phyloP scores from a whole-genome alignment of 805 yeast genomes.

The Kregervanrija pseudodelftensis region DNA sequence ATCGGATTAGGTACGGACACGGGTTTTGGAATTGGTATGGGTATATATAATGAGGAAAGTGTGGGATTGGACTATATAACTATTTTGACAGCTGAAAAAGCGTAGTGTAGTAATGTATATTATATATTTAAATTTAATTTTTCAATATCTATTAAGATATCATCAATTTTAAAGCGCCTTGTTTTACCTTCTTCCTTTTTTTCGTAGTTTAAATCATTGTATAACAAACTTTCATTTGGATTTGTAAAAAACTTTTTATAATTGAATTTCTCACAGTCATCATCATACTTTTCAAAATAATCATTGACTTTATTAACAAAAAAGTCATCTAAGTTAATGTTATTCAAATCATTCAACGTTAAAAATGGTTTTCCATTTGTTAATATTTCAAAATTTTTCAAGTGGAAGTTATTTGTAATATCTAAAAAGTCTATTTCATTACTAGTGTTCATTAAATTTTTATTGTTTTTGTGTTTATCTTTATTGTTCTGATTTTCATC shows the following conservation, averaged over 20 bases:
- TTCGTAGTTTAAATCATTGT: neutral
- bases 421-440: constrained; percentile 31
- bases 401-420: constrained; percentile 32
- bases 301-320: constrained; percentile 8
- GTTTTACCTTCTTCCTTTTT: too few species aligned
- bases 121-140: too few species aligned
- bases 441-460: constrained; percentile 10
- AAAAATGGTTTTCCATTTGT: constrained; percentile 33
- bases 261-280: constrained; percentile 8
- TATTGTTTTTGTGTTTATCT: neutral
- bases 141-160: too few species aligned
- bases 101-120: too few species aligned
- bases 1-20: too few species aligned
- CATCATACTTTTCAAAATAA: constrained; percentile 4
- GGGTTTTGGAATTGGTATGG: too few species aligned
- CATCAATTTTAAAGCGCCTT: too few species aligned
- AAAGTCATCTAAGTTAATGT: constrained; percentile 22
- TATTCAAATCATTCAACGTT: constrained; percentile 32
- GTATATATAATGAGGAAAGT: too few species aligned
- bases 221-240: neutral
- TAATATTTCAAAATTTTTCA: constrained; percentile 32
- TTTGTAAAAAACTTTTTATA: constrained; percentile 13
- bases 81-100: too few species aligned
- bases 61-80: too few species aligned
- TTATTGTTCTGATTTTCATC: neutral